Conservation (phyloP, 2,329 filamentous ascomycete genomes). For the Botrytis aclada region DNA sequence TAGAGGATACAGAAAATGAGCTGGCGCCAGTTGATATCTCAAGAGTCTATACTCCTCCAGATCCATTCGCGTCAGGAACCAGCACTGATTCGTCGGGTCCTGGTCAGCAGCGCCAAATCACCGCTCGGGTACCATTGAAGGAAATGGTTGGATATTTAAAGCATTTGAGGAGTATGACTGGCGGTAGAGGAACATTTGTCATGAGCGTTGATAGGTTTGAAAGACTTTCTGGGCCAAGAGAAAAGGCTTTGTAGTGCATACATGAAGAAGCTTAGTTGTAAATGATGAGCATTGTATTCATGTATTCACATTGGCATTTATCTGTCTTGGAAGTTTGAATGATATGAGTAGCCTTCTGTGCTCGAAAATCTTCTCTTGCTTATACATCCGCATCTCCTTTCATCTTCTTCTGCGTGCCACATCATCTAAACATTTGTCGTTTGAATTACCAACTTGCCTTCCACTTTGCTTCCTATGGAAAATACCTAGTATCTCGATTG, state of each 20-base stretch:
- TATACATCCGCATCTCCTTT: background rate
- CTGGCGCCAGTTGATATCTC: slow-evolving; percentile 58
- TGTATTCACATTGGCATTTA: background rate
- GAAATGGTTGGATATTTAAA: slow-evolving; percentile 96
- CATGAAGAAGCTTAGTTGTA: background rate
- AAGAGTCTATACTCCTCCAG: slow-evolving; percentile 81
- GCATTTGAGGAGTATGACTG: slow-evolving; percentile 83
- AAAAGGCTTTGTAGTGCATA: slow-evolving; percentile 33
- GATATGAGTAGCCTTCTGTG: background rate
- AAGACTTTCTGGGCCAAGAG: slow-evolving; percentile 58
- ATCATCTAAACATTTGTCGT: background rate
- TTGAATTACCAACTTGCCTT: background rate
- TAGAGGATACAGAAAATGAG: slow-evolving; percentile 23
- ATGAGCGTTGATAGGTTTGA: slow-evolving; percentile 73
- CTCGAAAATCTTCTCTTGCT: background rate
- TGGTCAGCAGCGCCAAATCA: slow-evolving; percentile 60
- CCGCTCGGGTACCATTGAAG: slow-evolving; percentile 85
- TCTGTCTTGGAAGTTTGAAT: background rate
- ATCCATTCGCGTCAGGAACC: slow-evolving; percentile 66
- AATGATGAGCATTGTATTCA: background rate
- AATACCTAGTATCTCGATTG: background rate
- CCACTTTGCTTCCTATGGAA: background rate
- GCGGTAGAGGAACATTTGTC: slow-evolving; percentile 74
- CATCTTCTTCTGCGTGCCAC: background rate
- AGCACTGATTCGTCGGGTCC: slow-evolving; percentile 47